Evolutionary conservation across 129 eudicot species (phyloP).

Genomic region (Oenanthe sinensis): DNA sequence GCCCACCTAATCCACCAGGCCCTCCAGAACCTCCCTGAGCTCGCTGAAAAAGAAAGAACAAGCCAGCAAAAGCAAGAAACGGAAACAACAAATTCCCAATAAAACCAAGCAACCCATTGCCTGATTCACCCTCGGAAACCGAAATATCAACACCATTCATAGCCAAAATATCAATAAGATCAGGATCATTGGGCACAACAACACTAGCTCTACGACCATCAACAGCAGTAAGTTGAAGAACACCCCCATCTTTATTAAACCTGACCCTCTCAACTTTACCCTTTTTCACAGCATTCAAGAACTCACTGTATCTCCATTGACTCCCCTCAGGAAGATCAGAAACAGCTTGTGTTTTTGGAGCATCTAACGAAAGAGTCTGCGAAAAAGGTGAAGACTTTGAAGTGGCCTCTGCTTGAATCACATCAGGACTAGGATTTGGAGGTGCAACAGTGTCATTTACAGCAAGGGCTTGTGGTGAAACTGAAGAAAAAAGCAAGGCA

Average conservation of each 20-base stretch:
- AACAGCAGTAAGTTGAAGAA: constrained; percentile 72
- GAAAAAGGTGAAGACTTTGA: constrained; percentile 46
- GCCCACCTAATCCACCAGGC: constrained; percentile 93
- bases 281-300: constrained; percentile 87
- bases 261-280: constrained; percentile 94
- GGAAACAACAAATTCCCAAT: constrained; percentile 87
- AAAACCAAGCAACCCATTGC: constrained; percentile 70
- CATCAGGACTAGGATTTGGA: constrained; percentile 24
- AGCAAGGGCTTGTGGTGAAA: constrained; percentile 55
- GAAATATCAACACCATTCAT: constrained; percentile 95
- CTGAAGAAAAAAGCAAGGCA: constrained; percentile 58
- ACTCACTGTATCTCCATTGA: constrained; percentile 92
- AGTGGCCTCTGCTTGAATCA: constrained; percentile 30
- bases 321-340: constrained; percentile 85
- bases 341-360: constrained; percentile 54
- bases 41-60: constrained; percentile 69
- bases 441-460: constrained; percentile 38
- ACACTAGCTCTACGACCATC: constrained; percentile 79
- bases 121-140: constrained; percentile 80
- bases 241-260: constrained; percentile 76
- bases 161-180: constrained; percentile 83
- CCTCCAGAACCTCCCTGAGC: constrained; percentile 94
- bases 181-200: constrained; percentile 87
- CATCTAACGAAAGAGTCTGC: constrained; percentile 46
- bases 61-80: constrained; percentile 72